phyloP scores from a whole-genome alignment of 2,329 filamentous ascomycete genomes.

The Botryotinia narcissicola region DNA sequence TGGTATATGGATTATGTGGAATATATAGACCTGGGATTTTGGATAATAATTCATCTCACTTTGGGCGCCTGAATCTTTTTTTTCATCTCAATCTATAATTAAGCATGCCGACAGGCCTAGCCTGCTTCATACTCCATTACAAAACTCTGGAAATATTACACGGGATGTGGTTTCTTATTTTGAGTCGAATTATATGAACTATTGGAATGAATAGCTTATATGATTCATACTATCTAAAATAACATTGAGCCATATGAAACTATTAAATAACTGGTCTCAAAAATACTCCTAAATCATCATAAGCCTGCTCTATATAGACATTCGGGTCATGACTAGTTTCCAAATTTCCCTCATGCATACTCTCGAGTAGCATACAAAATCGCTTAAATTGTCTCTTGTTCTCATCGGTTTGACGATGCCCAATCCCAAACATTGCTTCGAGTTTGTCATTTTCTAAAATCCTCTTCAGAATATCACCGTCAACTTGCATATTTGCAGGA shows the following conservation, averaged over 20 bases:
- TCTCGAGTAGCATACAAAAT: constrained; percentile 50
- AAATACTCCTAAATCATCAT: constrained; percentile 54
- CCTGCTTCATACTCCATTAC: not conserved
- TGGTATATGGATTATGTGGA: too few relatives aligned
- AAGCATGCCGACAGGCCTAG: not conserved
- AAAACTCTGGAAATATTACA: not conserved
- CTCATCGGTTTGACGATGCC: constrained; percentile 17
- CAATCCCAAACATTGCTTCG: constrained; percentile 42
- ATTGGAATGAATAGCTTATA: not conserved
- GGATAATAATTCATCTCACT: not conserved
- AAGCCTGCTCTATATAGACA: constrained; percentile 50
- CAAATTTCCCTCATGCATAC: constrained; percentile 48
- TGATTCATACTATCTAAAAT: not conserved
- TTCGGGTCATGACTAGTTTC: constrained; percentile 28
- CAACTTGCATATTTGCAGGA: constrained; percentile 57
- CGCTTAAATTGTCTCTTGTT: constrained; percentile 29
- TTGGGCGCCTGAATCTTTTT: not conserved
- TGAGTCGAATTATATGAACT: not conserved
- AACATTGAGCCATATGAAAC: not conserved
- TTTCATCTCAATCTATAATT: not conserved
- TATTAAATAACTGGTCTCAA: constrained; percentile 49
- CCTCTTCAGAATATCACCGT: constrained; percentile 62
- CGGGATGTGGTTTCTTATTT: not conserved
- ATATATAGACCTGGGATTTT: not conserved
- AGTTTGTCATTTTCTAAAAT: constrained; percentile 50